Base-by-base conservation (phyloP, 768 basidiomycete species). In the Leccinum subtestaceum region DNA sequence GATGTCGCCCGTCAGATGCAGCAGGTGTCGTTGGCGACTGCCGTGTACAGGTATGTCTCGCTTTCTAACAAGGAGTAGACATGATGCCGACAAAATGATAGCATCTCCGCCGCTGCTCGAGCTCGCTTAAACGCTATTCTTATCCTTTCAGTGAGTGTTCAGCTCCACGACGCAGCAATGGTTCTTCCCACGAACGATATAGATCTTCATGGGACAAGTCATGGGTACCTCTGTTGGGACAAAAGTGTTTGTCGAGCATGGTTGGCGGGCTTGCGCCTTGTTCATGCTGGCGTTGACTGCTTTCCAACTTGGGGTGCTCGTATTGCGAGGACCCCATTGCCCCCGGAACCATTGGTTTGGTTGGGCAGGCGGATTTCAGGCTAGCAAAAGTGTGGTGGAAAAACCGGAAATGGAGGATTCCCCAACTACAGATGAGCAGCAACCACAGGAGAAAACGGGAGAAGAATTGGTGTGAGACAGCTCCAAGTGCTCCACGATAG, bases 201-300 rank as follows among this genome's bases (percentile, higher is more conserved):
- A 78, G 74, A 62, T 88, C 31, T 91, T 91, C 71, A 79, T 89
- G 23, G 92, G 92, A 0, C 91, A 93, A 75, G 88, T 93, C 10
- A 85, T 89, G 73, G 92, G 92, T 17, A 92, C 91, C 0, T 80
- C 88, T 0, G 86, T 87, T 1, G 87, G 90, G 31, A 88, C 89
- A 0, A 71, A 81, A 36, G 80, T 93, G 2, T 94, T 91, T 73
- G 79, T 87, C 29, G 63, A 75, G 13, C 75, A 82, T 62, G 92
- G 92, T 15, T 93, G 89, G 89, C 78, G 84, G 36, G 78, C 88
- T 0, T 82, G 80, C 2, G 85, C 89, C 0, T 78, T 77, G 29
- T 75, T 91, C 11, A 81, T 81, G 46, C 68, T 92, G 56, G 89
- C 79, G 0, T 81, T 83, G 69, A 79, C 81, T 38, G 84, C 73